phyloP scores from a whole-genome alignment of 441 rosid species.

The Cnidoscolus chayamansa region DNA sequence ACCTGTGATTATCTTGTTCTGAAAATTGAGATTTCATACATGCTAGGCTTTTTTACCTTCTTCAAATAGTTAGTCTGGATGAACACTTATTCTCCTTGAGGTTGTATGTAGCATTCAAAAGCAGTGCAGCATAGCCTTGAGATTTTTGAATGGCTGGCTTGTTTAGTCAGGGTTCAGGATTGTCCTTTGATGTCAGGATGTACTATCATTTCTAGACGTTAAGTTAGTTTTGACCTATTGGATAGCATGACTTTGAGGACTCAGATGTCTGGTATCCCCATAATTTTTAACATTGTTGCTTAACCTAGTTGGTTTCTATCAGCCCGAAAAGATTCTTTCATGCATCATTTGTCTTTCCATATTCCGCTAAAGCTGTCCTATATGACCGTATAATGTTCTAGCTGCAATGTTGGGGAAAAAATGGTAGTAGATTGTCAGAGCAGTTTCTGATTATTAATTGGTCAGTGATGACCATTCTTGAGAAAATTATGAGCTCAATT shows the following conservation, averaged over 20 bases:
- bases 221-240: background rate
- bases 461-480: background rate
- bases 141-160: background rate
- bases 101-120: background rate
- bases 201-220: background rate
- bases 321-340: background rate
- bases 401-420: background rate
- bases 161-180: background rate
- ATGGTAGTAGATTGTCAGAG: background rate
- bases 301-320: background rate
- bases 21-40: background rate
- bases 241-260: background rate
- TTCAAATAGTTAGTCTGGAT: background rate
- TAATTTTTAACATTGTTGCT: background rate
- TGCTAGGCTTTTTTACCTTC: slow-evolving; percentile 7
- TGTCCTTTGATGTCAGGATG: background rate
- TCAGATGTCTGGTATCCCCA: background rate
- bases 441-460: background rate
- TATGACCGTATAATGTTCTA: background rate
- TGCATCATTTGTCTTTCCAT: background rate
- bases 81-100: background rate
- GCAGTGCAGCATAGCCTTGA: background rate
- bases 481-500: too few species aligned
- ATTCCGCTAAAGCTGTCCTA: background rate
- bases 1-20: slow-evolving; percentile 25